A percentile compares a stretch with the other conserved stretches of the same genome.
These are phyloP conservation scores for Phytophthora colocasiae DNA, from an alignment of 352 stramenopile species.

Conservation along the genomic window DNA sequence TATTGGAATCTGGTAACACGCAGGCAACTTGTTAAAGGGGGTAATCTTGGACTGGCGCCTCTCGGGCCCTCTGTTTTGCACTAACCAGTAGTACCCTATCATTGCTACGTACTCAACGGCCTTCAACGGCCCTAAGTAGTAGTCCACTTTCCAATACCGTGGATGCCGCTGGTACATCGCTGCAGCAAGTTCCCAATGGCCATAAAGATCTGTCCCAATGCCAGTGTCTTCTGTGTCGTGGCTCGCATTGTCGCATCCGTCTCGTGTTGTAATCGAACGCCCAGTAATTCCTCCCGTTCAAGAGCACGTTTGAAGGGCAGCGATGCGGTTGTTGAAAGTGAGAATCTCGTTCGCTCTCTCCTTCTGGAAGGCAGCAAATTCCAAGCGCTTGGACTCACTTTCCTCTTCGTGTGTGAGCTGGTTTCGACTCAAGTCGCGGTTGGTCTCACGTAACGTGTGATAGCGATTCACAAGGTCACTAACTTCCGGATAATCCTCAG, in stretches of 20 bases:
- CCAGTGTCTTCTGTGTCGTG: conserved; percentile 92
- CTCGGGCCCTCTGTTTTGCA: not conserved
- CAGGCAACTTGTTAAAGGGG: not conserved
- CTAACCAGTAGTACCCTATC: not conserved
- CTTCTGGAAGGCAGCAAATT: conserved; percentile 89
- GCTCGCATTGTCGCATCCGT: conserved; percentile 87
- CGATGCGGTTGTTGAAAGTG: conserved; percentile 93
- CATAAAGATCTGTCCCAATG: conserved; percentile 92
- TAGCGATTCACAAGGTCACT: conserved; percentile 93
- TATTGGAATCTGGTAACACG: not conserved
- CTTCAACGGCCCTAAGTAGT: not conserved
- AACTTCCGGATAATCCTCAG: conserved; percentile 94
- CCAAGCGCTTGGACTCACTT: conserved; percentile 83
- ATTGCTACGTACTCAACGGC: not conserved
- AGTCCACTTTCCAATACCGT: conserved; percentile 35
- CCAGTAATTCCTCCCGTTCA: conserved; percentile 71
- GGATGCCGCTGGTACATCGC: conserved; percentile 83
- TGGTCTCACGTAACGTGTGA: conserved; percentile 92
- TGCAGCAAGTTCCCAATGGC: conserved; percentile 87
- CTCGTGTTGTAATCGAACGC: conserved; percentile 87
- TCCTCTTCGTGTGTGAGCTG: conserved; percentile 87
- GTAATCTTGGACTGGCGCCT: not conserved
- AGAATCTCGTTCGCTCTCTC: conserved; percentile 93
- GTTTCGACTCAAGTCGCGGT: conserved; percentile 81
- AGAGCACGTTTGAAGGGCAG: conserved; percentile 83